A percentile compares a stretch with the other conserved stretches of the same genome.
Conservation (phyloP, 306 rosid species). For the Prunus kanzakura region DNA sequence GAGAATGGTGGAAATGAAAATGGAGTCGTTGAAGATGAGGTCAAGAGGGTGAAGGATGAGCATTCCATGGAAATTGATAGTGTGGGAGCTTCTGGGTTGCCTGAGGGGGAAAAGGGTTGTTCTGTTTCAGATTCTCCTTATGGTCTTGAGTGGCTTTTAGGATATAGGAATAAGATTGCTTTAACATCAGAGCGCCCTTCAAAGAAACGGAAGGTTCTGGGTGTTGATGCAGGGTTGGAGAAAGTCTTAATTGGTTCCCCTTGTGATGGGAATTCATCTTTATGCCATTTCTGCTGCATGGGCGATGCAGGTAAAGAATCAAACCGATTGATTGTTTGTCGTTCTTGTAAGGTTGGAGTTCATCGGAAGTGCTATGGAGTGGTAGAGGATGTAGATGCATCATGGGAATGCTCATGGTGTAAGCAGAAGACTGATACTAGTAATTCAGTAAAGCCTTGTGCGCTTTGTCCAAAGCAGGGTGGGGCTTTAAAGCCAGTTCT, state of each 20-base stretch:
- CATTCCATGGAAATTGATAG: constrained; percentile 30
- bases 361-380: constrained; percentile 87
- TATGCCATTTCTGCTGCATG: constrained; percentile 76
- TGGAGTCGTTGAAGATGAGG: constrained; percentile 25
- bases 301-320: constrained; percentile 45
- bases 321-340: constrained; percentile 55
- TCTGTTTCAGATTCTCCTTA: constrained; percentile 19
- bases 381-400: constrained; percentile 36
- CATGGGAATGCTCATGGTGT: constrained; percentile 95
- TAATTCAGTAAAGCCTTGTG: constrained; percentile 56
- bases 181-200: constrained; percentile 81
- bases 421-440: constrained; percentile 41
- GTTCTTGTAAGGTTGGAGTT: constrained; percentile 70
- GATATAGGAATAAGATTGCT: constrained; percentile 63
- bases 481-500: constrained; percentile 83
- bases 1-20: constrained; percentile 8
- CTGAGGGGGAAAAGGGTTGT: constrained; percentile 29
- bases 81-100: constrained; percentile 31
- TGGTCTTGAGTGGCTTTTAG: constrained; percentile 83
- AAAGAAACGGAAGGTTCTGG: constrained; percentile 83
- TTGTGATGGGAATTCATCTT: constrained; percentile 49
- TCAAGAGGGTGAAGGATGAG: constrained; percentile 20
- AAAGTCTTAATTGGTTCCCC: constrained; percentile 53
- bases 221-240: constrained; percentile 82
- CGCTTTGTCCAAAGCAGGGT: constrained; percentile 86